A percentile compares a stretch with the other conserved stretches of the same genome.
phyloP scores from a whole-genome alignment of 345 rosid species.

The Pistacia vera region DNA sequence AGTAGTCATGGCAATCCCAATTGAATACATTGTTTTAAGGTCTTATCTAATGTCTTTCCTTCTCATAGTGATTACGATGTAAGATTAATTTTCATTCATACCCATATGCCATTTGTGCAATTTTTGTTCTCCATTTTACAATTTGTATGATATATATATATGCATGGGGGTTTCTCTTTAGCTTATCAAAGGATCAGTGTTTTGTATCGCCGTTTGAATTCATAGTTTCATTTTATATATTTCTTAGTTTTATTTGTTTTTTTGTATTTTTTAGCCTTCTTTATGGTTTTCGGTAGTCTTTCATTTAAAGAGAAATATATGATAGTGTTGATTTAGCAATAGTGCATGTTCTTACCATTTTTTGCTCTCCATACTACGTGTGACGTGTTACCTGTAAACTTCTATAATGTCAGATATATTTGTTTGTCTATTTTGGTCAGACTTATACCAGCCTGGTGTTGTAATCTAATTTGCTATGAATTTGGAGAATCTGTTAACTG shows the following conservation, averaged over 20 bases:
- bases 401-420: not conserved
- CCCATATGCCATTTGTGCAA: slow-evolving; percentile 6
- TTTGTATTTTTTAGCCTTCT: too few relatives aligned
- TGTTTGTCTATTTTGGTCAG: not conserved
- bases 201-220: too few relatives aligned
- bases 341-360: not conserved
- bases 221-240: too few relatives aligned
- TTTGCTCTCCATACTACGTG: not conserved
- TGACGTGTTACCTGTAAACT: too few relatives aligned
- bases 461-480: not conserved
- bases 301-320: too few relatives aligned
- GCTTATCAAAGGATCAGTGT: not conserved
- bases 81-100: not conserved
- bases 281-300: not conserved
- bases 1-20: too few relatives aligned
- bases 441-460: not conserved
- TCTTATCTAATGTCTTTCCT: too few relatives aligned
- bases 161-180: not conserved
- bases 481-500: not conserved
- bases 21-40: too few relatives aligned
- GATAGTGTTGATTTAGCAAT: too few relatives aligned
- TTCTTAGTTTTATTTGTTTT: too few relatives aligned
- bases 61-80: not conserved
- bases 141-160: not conserved
- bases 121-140: not conserved